Evolutionary conservation across 495 filamentous ascomycete genomes (phyloP), one percentile per base, ranked within the genome.

Genomic region (Hypoxylon trugodes): DNA sequence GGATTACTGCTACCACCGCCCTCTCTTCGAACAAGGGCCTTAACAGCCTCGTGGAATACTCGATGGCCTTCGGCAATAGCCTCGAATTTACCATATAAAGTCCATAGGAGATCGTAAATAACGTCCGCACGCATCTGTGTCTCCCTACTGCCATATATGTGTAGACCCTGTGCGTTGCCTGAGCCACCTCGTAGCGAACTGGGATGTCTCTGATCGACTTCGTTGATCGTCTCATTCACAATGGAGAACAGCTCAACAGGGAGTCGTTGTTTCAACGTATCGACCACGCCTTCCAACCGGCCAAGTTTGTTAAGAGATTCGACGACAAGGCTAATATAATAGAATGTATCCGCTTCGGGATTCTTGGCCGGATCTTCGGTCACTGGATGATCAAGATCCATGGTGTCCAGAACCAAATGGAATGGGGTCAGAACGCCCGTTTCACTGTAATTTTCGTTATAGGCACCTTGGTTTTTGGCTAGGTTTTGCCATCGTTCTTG

Each of bases 21-120:
- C 57, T 97, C 90, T 33, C 94, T 86, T 58, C 88, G 86, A 30
- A 91, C 81, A 63, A 98, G 91, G 0, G 86, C 90, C 36, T 85
- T 86, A 59, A 97, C 85, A 38, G 94, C 88, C 73, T 99, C 95
- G 71, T 97, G 92, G 45, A 98, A 83, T 1, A 96, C 90, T 43
- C 95, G 89, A 69, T 99, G 96, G 10, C 95, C 89, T 74, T 99
- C 95, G 10, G 92, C 92, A 61, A 99, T 97, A 12, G 96, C 87
- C 71, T 97, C 95, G 68, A 99, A 96, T 64, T 97, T 96, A 12
- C 93, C 91, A 75, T 96, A 99, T 0, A 99, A 76, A 1, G 93
- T 94, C 86, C 86, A 93, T 6, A 99, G 79, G 28, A 96, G 85
- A 68, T 99, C 95, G 49, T 92, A 87, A 28, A 99, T 86, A 16